These are phyloP conservation scores for Zizania latifolia DNA, from an alignment of 176 grass and related monocot genomes.

Conservation along the genomic window DNA sequence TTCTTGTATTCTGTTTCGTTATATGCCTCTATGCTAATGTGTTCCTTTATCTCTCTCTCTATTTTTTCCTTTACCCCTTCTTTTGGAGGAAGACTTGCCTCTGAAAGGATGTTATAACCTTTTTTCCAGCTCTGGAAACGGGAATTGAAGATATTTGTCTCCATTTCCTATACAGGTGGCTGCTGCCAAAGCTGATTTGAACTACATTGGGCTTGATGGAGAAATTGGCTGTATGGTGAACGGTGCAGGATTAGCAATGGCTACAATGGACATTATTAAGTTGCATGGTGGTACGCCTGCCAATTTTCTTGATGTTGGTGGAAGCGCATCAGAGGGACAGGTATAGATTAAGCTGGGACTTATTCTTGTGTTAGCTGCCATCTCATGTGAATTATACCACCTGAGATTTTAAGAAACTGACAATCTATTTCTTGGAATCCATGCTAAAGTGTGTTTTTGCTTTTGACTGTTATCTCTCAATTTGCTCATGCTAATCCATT, in stretches of 20 bases:
- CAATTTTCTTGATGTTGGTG: slow-evolving; percentile 99
- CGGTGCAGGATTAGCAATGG: slow-evolving; percentile 98
- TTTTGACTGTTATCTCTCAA: background rate
- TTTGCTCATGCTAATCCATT: slow-evolving; percentile 13
- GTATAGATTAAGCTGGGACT: slow-evolving; percentile 34
- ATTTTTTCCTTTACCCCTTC: background rate
- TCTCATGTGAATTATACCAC: background rate
- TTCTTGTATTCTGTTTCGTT: background rate
- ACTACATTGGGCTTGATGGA: slow-evolving; percentile 98
- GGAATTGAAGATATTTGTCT: slow-evolving; percentile 12
- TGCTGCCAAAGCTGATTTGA: slow-evolving; percentile 94
- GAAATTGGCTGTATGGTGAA: slow-evolving; percentile 99
- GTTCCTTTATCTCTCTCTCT: background rate
- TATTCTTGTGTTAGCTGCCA: background rate
- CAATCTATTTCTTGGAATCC: slow-evolving; percentile 3
- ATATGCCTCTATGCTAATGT: background rate
- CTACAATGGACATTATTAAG: slow-evolving; percentile 99
- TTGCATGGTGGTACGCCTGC: slow-evolving; percentile 97
- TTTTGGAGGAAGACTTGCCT: background rate
- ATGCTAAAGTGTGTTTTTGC: background rate
- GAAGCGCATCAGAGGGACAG: slow-evolving; percentile 94
- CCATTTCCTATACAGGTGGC: slow-evolving; percentile 63
- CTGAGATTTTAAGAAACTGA: background rate
- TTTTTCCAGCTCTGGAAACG: background rate
- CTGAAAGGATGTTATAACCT: background rate